Evolutionary conservation across 805 yeast species (phyloP).

Genomic region (Torulaspora franciscae): DNA sequence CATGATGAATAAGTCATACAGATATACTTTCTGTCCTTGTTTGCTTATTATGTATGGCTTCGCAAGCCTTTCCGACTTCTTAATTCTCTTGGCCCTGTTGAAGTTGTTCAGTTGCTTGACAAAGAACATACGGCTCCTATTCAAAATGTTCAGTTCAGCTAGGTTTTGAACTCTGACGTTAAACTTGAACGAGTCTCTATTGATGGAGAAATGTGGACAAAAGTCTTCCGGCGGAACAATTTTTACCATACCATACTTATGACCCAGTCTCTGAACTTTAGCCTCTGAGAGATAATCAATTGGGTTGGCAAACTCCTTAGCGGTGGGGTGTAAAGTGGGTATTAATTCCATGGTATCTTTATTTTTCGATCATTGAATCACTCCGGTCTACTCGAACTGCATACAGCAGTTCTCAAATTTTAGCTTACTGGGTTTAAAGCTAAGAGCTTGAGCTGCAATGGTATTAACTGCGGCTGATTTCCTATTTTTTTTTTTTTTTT

Average conservation of each 20-base stretch:
- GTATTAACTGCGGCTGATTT: neutral
- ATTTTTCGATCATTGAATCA: neutral
- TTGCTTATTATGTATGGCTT: constrained; percentile 11
- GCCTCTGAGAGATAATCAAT: constrained; percentile 56
- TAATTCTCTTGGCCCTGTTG: constrained; percentile 30
- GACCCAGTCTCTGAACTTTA: constrained; percentile 43
- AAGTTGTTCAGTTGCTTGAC: constrained; percentile 56
- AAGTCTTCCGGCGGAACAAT: constrained; percentile 55
- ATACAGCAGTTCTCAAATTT: too few species aligned
- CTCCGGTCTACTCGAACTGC: too few species aligned
- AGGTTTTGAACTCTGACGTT: constrained; percentile 65
- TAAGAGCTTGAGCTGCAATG: too few species aligned
- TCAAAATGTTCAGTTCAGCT: constrained; percentile 56
- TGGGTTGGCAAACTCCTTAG: constrained; percentile 58
- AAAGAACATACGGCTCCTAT: constrained; percentile 60
- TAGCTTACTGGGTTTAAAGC: too few species aligned
- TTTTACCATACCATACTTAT: constrained; percentile 68
- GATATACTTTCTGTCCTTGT: constrained; percentile 22
- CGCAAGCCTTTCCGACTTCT: constrained; percentile 8
- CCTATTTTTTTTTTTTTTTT: constrained; percentile 4
- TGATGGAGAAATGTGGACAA: constrained; percentile 50
- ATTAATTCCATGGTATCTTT: constrained; percentile 24
- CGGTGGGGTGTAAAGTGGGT: constrained; percentile 56
- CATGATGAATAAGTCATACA: constrained; percentile 40
- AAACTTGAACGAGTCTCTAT: constrained; percentile 51